Conservation (phyloP, 148 eudicot genomes). For the Camellia lanceoleosa region DNA sequence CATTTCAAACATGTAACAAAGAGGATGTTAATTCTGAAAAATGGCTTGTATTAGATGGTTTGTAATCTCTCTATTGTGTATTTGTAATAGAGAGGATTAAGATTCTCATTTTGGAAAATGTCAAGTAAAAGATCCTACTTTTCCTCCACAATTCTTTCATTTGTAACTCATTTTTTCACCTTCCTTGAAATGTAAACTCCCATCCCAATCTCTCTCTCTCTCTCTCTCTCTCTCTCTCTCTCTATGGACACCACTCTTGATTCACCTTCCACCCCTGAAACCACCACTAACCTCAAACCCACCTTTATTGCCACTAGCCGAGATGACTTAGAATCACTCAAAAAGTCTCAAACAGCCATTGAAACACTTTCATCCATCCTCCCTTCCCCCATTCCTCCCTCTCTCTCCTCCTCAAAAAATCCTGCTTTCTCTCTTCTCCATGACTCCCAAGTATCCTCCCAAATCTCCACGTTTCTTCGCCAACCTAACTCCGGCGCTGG, state of each 20-base stretch:
- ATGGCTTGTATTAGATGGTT: no score
- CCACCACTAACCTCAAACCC: neutral
- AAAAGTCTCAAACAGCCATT: conserved; percentile 47
- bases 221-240: conserved; percentile 2
- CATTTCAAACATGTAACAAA: no score
- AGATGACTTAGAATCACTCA: conserved; percentile 34
- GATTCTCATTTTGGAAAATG: no score
- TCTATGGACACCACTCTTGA: conserved; percentile 12
- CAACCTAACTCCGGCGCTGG: conserved; percentile 74
- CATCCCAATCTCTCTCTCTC: neutral
- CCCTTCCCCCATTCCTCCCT: conserved; percentile 22
- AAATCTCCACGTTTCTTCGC: conserved; percentile 69
- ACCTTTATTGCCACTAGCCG: conserved; percentile 10
- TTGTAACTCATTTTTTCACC: no score
- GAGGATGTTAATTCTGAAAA: no score
- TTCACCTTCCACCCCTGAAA: neutral
- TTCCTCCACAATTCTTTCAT: neutral
- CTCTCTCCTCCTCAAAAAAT: conserved; percentile 13
- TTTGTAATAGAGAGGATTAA: no score
- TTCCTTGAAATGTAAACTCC: no score
- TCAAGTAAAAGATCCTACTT: neutral
- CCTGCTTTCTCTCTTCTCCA: conserved; percentile 45
- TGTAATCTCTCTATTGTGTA: no score
- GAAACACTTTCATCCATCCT: conserved; percentile 56
- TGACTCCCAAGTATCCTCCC: conserved; percentile 41